These are phyloP conservation scores for Xanthoconium purpureum DNA, from an alignment of 768 basidiomycete genomes.

Conservation along the genomic window DNA sequence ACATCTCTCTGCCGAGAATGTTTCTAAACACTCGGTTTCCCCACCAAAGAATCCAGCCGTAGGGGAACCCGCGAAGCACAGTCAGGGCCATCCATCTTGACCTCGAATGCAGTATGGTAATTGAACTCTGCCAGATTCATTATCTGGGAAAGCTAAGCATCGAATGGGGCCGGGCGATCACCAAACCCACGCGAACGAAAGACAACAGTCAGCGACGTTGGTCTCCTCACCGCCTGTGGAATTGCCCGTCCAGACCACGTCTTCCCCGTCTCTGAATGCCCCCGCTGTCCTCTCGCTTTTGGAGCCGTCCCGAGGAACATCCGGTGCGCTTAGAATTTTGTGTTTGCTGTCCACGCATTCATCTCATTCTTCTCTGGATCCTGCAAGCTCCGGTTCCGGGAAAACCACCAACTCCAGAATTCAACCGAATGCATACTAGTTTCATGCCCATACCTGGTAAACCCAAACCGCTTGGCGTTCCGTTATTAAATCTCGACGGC, in stretches of 20 bases:
- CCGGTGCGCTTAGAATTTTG: slow-evolving; percentile 18
- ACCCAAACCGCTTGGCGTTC: slow-evolving; percentile 25
- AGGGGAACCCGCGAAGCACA: neutral
- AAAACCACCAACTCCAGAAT: neutral
- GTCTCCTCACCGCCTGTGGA: slow-evolving; percentile 1
- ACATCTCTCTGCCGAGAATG: neutral
- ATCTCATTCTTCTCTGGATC: slow-evolving; percentile 12
- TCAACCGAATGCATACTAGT: slow-evolving; percentile 3
- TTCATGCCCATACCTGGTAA: slow-evolving; percentile 8
- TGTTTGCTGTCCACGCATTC: slow-evolving; percentile 5
- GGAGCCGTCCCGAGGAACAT: slow-evolving; percentile 3
- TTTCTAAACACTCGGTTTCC: neutral
- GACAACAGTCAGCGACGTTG: neutral
- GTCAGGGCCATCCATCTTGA: slow-evolving; percentile 12
- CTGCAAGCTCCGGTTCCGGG: slow-evolving; percentile 17
- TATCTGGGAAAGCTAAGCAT: slow-evolving; percentile 5
- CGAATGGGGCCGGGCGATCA: neutral
- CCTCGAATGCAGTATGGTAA: neutral
- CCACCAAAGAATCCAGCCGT: neutral
- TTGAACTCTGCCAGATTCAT: slow-evolving; percentile 2
- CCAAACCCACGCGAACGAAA: neutral
- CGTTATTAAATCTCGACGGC: slow-evolving; percentile 56
- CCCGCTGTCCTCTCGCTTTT: neutral
- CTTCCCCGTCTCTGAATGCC: neutral
- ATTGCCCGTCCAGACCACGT: slow-evolving; percentile 6